Evolutionary conservation across 1,284 basidiomycete genomes (phyloP).

Genomic region (Bjerkandera adusta): DNA sequence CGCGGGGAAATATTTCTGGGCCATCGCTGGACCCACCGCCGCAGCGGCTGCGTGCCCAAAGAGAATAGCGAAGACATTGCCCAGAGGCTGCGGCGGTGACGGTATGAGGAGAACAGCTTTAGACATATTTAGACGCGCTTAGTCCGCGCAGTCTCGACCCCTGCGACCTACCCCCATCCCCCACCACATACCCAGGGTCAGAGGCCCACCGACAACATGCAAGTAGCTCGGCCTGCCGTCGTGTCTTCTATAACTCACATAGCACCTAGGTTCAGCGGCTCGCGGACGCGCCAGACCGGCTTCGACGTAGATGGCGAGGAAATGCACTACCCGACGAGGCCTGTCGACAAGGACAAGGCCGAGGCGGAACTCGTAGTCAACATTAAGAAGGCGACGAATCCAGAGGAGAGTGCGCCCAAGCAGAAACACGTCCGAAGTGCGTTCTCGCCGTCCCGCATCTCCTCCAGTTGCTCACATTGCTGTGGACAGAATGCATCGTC

Average conservation of each 20-base stretch:
- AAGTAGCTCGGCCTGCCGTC: not conserved
- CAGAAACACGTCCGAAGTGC: conserved; percentile 96
- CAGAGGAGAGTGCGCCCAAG: conserved; percentile 91
- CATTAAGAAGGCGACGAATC: conserved; percentile 95
- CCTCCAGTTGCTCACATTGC: conserved; percentile 1
- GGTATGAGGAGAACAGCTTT: too few relatives aligned
- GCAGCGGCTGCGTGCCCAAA: too few relatives aligned
- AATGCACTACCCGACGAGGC: conserved; percentile 89
- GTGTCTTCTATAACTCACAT: not conserved
- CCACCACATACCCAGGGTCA: conserved; percentile 9
- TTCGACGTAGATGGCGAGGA: conserved; percentile 76
- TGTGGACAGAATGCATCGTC: conserved; percentile 82
- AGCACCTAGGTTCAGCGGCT: conserved; percentile 30
- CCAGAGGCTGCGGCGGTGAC: too few relatives aligned
- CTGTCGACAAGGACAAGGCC: conserved; percentile 96
- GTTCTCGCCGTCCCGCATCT: conserved; percentile 31
- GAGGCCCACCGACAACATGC: conserved; percentile 4
- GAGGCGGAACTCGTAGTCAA: conserved; percentile 89
- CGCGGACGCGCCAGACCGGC: conserved; percentile 32
- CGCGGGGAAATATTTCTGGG: too few relatives aligned
- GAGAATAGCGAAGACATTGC: conserved; percentile 6
- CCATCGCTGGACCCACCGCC: too few relatives aligned
- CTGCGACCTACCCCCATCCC: not conserved
- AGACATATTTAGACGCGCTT: too few relatives aligned
- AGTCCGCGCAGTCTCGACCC: not conserved